Conservation (phyloP, 2,329 filamentous ascomycete genomes). For the Neofusicoccum laricinum region DNA sequence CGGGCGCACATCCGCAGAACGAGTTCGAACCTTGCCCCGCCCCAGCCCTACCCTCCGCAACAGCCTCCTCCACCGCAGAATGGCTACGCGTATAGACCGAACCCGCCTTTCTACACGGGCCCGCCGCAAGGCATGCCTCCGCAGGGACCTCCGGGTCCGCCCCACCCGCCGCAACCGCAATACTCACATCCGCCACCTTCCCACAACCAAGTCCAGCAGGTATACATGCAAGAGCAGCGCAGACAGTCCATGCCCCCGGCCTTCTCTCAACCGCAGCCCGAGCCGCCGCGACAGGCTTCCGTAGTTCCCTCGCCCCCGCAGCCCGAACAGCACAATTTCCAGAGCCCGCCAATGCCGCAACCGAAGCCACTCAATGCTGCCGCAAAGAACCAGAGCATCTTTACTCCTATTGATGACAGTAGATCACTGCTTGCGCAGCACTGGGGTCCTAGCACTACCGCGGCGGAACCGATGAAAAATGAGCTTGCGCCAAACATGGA, state of each 20-base stretch:
- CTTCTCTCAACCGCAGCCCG: conserved; percentile 49
- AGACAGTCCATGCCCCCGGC: conserved; percentile 70
- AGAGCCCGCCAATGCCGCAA: conserved; percentile 54
- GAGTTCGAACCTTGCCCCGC: conserved; percentile 68
- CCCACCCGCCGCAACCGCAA: conserved; percentile 42
- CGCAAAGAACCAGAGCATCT: conserved; percentile 82
- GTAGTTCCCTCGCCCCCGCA: conserved; percentile 49
- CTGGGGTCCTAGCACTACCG: conserved; percentile 54
- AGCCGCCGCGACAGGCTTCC: conserved; percentile 33
- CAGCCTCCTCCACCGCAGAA: conserved; percentile 44
- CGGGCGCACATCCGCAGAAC: conserved; percentile 74
- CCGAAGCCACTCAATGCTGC: conserved; percentile 60
- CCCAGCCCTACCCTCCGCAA: conserved; percentile 51
- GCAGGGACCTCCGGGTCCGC: conserved; percentile 32
- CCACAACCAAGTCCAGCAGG: conserved; percentile 59
- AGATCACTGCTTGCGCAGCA: conserved; percentile 85
- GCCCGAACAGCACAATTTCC: conserved; percentile 52
- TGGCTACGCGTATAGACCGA: conserved; percentile 80
- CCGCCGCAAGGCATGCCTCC: conserved; percentile 49
- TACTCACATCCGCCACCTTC: conserved; percentile 43
- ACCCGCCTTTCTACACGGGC: conserved; percentile 80
- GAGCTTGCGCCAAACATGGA: conserved; percentile 35
- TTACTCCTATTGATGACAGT: conserved; percentile 94
- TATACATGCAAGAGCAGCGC: conserved; percentile 74
- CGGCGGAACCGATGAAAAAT: conserved; percentile 46